phyloP scores from a whole-genome alignment of 495 filamentous ascomycete species.

The Staphylotrichum tortipilum region DNA sequence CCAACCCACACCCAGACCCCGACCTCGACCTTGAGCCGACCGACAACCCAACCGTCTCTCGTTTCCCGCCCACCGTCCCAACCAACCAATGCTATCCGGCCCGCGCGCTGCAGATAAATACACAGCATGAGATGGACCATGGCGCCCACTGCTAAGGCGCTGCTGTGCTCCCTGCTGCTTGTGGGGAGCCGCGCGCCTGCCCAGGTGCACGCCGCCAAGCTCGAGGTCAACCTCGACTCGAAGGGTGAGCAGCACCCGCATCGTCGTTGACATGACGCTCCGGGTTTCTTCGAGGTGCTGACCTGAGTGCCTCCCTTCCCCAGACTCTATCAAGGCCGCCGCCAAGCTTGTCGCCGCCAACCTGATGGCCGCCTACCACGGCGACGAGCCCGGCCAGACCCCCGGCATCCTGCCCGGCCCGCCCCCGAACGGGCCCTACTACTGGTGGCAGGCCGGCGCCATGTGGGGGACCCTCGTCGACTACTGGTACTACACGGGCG shows the following conservation, averaged over 20 bases:
- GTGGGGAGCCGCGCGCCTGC: constrained; percentile 2
- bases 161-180: constrained; percentile 7
- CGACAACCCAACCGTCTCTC: too few species aligned
- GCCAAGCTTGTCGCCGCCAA: constrained; percentile 30
- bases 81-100: not conserved
- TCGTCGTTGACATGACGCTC: not conserved
- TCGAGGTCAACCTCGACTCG: constrained; percentile 13
- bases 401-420: constrained; percentile 37
- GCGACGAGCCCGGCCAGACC: constrained; percentile 51
- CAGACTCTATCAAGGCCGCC: constrained; percentile 23
- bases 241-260: constrained; percentile 8
- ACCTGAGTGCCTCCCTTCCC: too few species aligned
- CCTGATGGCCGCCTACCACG: constrained; percentile 56
- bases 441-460: constrained; percentile 74
- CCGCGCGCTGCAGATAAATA: not conserved
- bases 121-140: constrained; percentile 3
- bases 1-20: too few species aligned
- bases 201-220: not conserved
- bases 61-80: not conserved
- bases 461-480: constrained; percentile 61
- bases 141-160: not conserved
- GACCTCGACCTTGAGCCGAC: not conserved
- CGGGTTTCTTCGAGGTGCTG: too few species aligned
- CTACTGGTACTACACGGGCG: constrained; percentile 61
- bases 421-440: constrained; percentile 26